Conservation (phyloP, 805 yeast genomes). For the Monosporozyma aquatica region DNA sequence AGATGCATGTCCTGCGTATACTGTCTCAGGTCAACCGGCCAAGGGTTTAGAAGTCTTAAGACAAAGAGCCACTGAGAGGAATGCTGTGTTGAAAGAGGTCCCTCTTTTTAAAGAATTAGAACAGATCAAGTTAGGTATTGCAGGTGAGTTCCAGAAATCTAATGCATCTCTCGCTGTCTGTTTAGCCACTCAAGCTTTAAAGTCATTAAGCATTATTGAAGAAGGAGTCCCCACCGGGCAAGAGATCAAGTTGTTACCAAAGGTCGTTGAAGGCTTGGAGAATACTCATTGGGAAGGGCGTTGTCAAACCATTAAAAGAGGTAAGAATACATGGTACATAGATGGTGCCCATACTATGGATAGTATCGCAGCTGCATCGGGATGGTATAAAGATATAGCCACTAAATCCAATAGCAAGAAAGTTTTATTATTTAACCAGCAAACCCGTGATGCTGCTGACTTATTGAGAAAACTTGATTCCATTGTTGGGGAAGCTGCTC, state of each 20-base stretch:
- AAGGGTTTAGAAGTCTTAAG: conserved; percentile 47
- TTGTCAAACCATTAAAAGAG: conserved; percentile 58
- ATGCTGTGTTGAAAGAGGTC: conserved; percentile 44
- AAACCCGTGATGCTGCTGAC: conserved; percentile 73
- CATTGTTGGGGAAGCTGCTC: conserved; percentile 18
- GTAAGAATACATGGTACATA: conserved; percentile 58
- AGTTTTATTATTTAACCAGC: conserved; percentile 84
- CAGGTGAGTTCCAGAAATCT: conserved; percentile 73
- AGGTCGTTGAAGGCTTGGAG: conserved; percentile 51
- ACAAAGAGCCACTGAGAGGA: conserved; percentile 61
- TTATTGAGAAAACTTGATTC: conserved; percentile 35
- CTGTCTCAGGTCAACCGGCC: conserved; percentile 50
- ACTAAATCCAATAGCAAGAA: conserved; percentile 17
- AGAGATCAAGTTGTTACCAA: conserved; percentile 34
- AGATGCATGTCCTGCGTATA: conserved; percentile 51
- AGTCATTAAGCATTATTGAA: conserved; percentile 36
- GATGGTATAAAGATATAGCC: conserved; percentile 52
- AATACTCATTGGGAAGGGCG: conserved; percentile 89
- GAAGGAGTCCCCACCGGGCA: conserved; percentile 12
- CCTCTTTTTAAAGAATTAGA: conserved; percentile 33
- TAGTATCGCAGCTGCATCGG: conserved; percentile 70
- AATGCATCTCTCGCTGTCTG: conserved; percentile 86
- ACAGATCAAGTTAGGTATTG: conserved; percentile 50
- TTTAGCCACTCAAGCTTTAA: conserved; percentile 54
- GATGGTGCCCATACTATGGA: conserved; percentile 97